A percentile compares a stretch with the other conserved stretches of the same genome.
These are phyloP conservation scores for Rhizopogon sp. DNA, from an alignment of 768 basidiomycete species.

Conservation along the genomic window DNA sequence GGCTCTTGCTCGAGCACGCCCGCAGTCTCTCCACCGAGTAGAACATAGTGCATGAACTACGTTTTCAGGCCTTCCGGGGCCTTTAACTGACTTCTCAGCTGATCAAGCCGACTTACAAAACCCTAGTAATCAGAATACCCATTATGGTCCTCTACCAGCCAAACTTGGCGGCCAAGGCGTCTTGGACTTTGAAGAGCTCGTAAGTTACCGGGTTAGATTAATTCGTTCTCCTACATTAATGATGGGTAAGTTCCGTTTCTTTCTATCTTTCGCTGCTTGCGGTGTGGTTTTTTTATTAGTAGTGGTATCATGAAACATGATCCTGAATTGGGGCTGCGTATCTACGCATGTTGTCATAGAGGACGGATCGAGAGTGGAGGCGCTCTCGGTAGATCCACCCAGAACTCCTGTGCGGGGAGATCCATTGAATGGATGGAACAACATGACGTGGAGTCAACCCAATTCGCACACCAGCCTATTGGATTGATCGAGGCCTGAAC, in stretches of 20 bases:
- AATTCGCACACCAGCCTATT: slow-evolving; percentile 17
- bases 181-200: slow-evolving; percentile 3
- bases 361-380: slow-evolving; percentile 9
- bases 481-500: slow-evolving; percentile 12
- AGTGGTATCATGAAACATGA: neutral
- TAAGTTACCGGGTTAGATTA: slow-evolving; percentile 1
- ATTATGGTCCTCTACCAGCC: slow-evolving; percentile 12
- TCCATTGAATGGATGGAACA: slow-evolving; percentile 18
- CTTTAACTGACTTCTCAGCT: slow-evolving; percentile 9
- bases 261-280: neutral
- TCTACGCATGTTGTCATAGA: slow-evolving; percentile 5
- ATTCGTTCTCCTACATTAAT: slow-evolving; percentile 5
- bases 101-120: neutral
- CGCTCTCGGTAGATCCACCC: slow-evolving; percentile 17
- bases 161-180: slow-evolving; percentile 5
- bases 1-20: neutral
- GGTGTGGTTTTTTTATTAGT: neutral
- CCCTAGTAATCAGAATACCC: slow-evolving; percentile 5
- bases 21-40: neutral
- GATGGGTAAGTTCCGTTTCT: slow-evolving; percentile 6
- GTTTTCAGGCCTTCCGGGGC: slow-evolving; percentile 6
- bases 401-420: slow-evolving; percentile 18
- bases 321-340: slow-evolving; percentile 1
- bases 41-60: slow-evolving; percentile 7
- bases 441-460: slow-evolving; percentile 15